Conservation (phyloP, 1,139 yeast genomes). For the Candida sanyaensis region DNA sequence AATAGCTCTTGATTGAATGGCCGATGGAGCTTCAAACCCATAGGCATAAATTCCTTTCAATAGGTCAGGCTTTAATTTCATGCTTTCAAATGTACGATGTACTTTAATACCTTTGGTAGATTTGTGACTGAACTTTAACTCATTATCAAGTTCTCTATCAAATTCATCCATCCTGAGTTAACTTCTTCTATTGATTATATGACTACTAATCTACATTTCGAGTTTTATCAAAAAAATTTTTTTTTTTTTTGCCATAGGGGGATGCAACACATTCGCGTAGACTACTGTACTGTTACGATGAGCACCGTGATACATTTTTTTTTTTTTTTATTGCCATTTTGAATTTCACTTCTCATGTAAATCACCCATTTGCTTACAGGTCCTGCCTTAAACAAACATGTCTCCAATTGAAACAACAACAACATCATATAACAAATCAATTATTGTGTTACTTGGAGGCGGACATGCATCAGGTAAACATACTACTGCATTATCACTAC, state of each 20-base stretch:
- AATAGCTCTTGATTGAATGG: constrained; percentile 94
- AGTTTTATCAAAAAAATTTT: neutral
- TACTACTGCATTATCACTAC: constrained; percentile 36
- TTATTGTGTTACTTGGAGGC: constrained; percentile 65
- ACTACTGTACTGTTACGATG: neutral
- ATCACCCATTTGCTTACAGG: neutral
- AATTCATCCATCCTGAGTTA: constrained; percentile 35
- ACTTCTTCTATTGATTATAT: neutral
- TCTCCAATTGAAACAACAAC: constrained; percentile 5
- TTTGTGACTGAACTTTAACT: constrained; percentile 53
- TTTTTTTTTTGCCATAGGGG: neutral
- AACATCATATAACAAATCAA: constrained; percentile 18
- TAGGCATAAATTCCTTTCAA: constrained; percentile 80
- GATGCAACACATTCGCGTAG: too few relatives aligned
- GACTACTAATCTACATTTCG: too few relatives aligned
- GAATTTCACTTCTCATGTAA: neutral
- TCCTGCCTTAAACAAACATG: neutral
- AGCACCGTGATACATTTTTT: neutral
- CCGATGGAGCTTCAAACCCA: constrained; percentile 93
- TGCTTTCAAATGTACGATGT: constrained; percentile 71
- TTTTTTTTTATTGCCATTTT: neutral
- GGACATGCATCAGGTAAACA: constrained; percentile 74
- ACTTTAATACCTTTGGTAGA: constrained; percentile 65
- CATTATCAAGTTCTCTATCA: constrained; percentile 58
- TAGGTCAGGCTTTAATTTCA: constrained; percentile 71